Percentiles rank a stretch among this genome's conserved stretches.
Evolutionary conservation across 441 rosid genomes (phyloP).

Genomic region (Capsella rubella): DNA sequence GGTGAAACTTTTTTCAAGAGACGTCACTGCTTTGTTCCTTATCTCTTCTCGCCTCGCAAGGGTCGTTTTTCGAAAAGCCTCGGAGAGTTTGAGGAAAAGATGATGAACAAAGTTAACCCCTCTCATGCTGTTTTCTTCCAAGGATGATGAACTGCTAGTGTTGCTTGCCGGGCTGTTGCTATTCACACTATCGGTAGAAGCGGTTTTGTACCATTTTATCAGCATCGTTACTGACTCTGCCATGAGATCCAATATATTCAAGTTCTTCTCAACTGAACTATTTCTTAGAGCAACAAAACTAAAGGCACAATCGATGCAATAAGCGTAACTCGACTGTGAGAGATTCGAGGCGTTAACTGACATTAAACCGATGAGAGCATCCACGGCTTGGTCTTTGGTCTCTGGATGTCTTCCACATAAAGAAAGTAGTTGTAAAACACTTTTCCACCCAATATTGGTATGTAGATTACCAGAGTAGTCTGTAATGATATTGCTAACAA

Average conservation of each 20-base stretch:
- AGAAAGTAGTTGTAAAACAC: slow-evolving; percentile 73
- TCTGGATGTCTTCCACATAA: slow-evolving; percentile 74
- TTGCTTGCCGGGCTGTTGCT: slow-evolving; percentile 57
- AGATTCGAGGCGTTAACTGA: slow-evolving; percentile 58
- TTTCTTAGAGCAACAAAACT: slow-evolving; percentile 76
- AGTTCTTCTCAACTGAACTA: slow-evolving; percentile 78
- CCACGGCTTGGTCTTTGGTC: slow-evolving; percentile 77
- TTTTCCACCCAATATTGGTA: slow-evolving; percentile 79
- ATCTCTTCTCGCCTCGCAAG: slow-evolving; percentile 83
- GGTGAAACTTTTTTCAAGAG: slow-evolving; percentile 60
- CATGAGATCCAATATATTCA: slow-evolving; percentile 72
- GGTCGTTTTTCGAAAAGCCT: slow-evolving; percentile 81
- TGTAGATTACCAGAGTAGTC: slow-evolving; percentile 70
- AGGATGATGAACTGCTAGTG: slow-evolving; percentile 63
- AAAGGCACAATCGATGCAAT: slow-evolving; percentile 79
- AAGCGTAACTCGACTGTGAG: slow-evolving; percentile 62
- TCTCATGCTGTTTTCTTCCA: slow-evolving; percentile 49
- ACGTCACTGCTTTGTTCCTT: slow-evolving; percentile 67
- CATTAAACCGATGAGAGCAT: slow-evolving; percentile 65
- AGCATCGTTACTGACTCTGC: slow-evolving; percentile 64
- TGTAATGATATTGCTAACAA: slow-evolving; percentile 61
- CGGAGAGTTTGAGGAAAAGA: slow-evolving; percentile 76
- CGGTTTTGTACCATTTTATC: slow-evolving; percentile 63
- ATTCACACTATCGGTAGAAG: slow-evolving; percentile 51
- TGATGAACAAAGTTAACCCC: slow-evolving; percentile 50